Evolutionary conservation across 2,329 filamentous ascomycete genomes (phyloP), one percentile per base, ranked within the genome.

Genomic region (Pezicula radicicola): DNA sequence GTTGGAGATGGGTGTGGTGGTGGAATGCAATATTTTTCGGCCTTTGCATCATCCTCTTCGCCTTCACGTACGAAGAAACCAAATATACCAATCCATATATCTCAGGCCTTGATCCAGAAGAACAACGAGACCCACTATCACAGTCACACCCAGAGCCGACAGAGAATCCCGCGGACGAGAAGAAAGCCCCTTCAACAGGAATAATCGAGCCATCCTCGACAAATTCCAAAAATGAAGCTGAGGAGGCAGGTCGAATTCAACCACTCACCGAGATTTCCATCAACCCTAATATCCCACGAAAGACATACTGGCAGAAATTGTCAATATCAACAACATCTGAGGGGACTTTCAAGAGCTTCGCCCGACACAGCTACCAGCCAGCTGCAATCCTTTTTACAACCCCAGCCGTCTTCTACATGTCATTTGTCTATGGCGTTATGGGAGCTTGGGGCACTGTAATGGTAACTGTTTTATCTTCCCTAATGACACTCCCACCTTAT

Each of bases 1-100:
- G 74, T 0, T 81, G 77, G 77, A 65, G 75, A 12, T 79, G 74
- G 74, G 67, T 72, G 1, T 79, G 70, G 69, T 77, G 74, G 74
- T 78, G 68, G 68, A 70, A 62, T 45, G 64, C 65, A 16, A 73
- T 75, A 45, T 62, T 76, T 27, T 63, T 75, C 21, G 67, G 68
- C 3, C 50, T 64, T 8, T 63, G 66, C 7, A 50, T 77, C 0
- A 4, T 76, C 3, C 52, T 70, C 10, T 69, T 77, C 40, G 30
- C 71, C 2, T 75, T 78, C 48, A 54, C 67, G 12, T 78, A 72
- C 49, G 73, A 78, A 40, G 76, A 74, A 52, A 70, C 67, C 1
- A 71, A 66, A 41, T 71, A 62, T 50, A 49, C 35, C 50, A 51
- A 41, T 40, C 40, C 40, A 12, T 16, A 18, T 15, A 25, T 12